Evolutionary conservation across 371 early-diverging fungal genomes (phyloP).

Genomic region (Apophysomyces elegans): DNA sequence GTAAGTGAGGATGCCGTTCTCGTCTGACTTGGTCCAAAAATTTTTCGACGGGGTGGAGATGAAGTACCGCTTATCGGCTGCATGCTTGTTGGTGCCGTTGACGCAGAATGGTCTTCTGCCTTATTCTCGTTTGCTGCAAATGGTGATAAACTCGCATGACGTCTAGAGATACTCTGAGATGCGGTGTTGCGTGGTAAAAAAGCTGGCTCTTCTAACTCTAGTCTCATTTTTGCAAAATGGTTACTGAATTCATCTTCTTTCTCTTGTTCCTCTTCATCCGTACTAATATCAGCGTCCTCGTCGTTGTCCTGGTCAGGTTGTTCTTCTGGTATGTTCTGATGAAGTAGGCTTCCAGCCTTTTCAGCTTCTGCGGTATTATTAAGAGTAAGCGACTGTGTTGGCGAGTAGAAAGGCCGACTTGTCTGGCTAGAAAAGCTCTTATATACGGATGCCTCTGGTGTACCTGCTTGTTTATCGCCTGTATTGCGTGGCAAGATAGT

Average conservation of each 20-base stretch:
- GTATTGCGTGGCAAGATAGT: conserved; percentile 27
- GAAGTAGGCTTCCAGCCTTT: neutral
- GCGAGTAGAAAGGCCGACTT: conserved; percentile 21
- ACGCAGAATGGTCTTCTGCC: neutral
- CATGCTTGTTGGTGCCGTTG: neutral
- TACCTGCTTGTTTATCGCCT: neutral
- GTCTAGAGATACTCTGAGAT: conserved; percentile 14
- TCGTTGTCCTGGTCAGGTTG: conserved; percentile 9
- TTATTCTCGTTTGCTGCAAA: conserved; percentile 23
- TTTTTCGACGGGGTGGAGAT: neutral
- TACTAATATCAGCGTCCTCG: conserved; percentile 9
- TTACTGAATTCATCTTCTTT: conserved; percentile 32
- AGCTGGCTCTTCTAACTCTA: conserved; percentile 44
- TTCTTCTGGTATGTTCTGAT: neutral
- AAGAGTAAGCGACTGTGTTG: conserved; percentile 11
- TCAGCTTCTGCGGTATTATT: neutral
- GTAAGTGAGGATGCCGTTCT: neutral
- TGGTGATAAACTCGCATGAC: neutral
- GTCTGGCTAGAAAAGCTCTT: conserved; percentile 21
- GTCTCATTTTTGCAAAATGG: conserved; percentile 37
- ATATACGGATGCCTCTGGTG: conserved; percentile 19
- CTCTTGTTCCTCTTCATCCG: conserved; percentile 18
- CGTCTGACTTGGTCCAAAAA: conserved; percentile 1
- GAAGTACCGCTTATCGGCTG: neutral
- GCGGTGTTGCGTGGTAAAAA: conserved; percentile 30